These are phyloP conservation scores for Leccinum pellstonianum DNA, from an alignment of 768 basidiomycete genomes.

Conservation along the genomic window DNA sequence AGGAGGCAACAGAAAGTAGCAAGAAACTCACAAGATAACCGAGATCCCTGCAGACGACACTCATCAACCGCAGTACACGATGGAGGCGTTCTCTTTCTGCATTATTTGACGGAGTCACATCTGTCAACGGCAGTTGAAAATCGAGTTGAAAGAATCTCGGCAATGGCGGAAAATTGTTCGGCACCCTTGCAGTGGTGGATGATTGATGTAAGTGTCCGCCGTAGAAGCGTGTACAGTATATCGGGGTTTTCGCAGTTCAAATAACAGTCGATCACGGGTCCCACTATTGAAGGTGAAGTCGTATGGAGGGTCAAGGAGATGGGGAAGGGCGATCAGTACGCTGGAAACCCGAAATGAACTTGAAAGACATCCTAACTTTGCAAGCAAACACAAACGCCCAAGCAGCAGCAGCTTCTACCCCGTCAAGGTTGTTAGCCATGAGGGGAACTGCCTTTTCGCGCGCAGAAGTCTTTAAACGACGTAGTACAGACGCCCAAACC, in stretches of 20 bases:
- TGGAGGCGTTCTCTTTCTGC: slow-evolving; percentile 40
- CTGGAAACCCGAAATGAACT: slow-evolving; percentile 6
- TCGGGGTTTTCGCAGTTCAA: slow-evolving; percentile 42
- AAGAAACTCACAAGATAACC: slow-evolving; percentile 53
- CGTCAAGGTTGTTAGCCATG: slow-evolving; percentile 49
- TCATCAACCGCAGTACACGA: slow-evolving; percentile 55
- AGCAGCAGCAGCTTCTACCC: slow-evolving; percentile 62
- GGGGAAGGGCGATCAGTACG: background rate
- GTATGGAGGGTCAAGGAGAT: slow-evolving; percentile 83
- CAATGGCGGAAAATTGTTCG: slow-evolving; percentile 59
- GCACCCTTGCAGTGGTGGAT: slow-evolving; percentile 79
- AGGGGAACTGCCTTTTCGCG: slow-evolving; percentile 56
- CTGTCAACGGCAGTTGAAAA: slow-evolving; percentile 27
- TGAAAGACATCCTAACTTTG: slow-evolving; percentile 47
- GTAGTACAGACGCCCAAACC: slow-evolving; percentile 79
- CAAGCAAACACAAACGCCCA: slow-evolving; percentile 78
- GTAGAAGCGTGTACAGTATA: slow-evolving; percentile 53
- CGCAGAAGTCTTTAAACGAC: slow-evolving; percentile 63
- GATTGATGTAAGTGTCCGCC: slow-evolving; percentile 73
- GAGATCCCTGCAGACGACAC: slow-evolving; percentile 62
- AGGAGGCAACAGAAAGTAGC: background rate
- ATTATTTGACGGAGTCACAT: background rate
- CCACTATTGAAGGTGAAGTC: slow-evolving; percentile 60
- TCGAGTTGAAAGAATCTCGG: slow-evolving; percentile 49
- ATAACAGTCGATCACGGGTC: slow-evolving; percentile 55